Evolutionary conservation across 2,329 filamentous ascomycete species (phyloP), one percentile per base, ranked within the genome.

Genomic region (Cytospora leucostoma): DNA sequence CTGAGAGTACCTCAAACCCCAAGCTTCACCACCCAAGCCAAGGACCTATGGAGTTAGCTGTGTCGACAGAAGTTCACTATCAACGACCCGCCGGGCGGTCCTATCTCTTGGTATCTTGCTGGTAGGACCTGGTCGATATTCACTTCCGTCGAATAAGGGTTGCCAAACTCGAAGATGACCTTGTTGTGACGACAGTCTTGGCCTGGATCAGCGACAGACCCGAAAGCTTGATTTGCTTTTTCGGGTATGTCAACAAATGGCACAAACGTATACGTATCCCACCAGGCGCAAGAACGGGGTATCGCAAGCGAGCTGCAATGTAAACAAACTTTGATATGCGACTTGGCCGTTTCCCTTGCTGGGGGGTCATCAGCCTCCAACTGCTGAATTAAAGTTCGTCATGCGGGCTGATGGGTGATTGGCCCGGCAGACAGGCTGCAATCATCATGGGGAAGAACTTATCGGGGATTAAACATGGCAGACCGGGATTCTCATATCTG

Each of bases 311-410:
- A 55, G 38, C 40, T 51, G 59, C 40, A 61, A 61, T 61, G 49
- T 50, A 55, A 50, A 44, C 51, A 61, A 54, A 61, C 59, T 55
- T 21, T 61, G 58, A 61, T 55, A 47, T 55, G n/a, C 34, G 37
- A 21, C 38, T 32, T 53, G 15, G 6, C n/a, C 19, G 38, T 44
- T 17, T 51, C 38, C 38, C 59, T 37, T 32, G 32, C 55, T 27
- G 27, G 27, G 27, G 27, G 27, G 27, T 27, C 4, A 2, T 27
- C 27, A 27, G 27, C 27, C 27, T 27, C 27, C 27, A 27, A 27
- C 27, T 27, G 2, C 2, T 4, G 27, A 27, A 27, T 27, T 27
- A 27, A 27, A 27, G 27, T 27, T 27, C 27, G 27, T 4, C 27
- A 27, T 27, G 27, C 4, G 27, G 27, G 27, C 27, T 27, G 27